Base-by-base conservation (phyloP, 2,329 filamentous ascomycete species). In the Pestalotiopsis sp. region DNA sequence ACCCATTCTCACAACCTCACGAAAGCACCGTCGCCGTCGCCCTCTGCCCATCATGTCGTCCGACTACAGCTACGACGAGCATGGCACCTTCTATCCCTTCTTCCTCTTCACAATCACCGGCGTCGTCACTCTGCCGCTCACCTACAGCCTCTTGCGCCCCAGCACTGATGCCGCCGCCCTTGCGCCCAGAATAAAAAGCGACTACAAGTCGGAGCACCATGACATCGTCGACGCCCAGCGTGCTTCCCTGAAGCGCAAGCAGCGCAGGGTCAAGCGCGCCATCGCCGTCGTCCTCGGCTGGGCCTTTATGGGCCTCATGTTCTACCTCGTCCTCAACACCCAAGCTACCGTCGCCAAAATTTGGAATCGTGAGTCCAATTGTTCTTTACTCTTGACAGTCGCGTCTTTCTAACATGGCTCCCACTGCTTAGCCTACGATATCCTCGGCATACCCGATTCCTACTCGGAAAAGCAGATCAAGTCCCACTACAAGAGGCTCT, bases 81-180 rank as follows among this genome's bases (percentile, higher is more conserved):
- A 96, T 89, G 95, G 94, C 76, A 93, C 98, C 89, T 98, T 98
- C 86, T 99, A 98, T 87, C 96, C 97, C 74, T 97, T 97, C 89
- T 99, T 99, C 86, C 92, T 98, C 83, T 91, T 98, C 79, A 98
- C 95, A 58, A 87, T 98, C 77, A 90, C 92, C 71, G 91, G 91
- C 77, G 90, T 99, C 74, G 88, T 98, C 82, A 98, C 96, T 41
- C 83, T 97, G 69, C 95, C 95, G 71, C 87, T 97, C 77, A 97
- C 95, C 76, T 97, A 97, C 83, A 93, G 91, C 73, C 90, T 97
- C 75, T 87, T 98, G 77, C 92, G 91, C 79, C 90, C 93, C 59
- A 92, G 89, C 80, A 93, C 84, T 73, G 85, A 94, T 76, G 89
- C 93, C 72, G 92, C 94, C 78, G 92, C 91, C 73, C 92, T 93